Base-by-base conservation (phyloP, 371 early-diverging fungal genomes). In the Mucor lusitanicus region DNA sequence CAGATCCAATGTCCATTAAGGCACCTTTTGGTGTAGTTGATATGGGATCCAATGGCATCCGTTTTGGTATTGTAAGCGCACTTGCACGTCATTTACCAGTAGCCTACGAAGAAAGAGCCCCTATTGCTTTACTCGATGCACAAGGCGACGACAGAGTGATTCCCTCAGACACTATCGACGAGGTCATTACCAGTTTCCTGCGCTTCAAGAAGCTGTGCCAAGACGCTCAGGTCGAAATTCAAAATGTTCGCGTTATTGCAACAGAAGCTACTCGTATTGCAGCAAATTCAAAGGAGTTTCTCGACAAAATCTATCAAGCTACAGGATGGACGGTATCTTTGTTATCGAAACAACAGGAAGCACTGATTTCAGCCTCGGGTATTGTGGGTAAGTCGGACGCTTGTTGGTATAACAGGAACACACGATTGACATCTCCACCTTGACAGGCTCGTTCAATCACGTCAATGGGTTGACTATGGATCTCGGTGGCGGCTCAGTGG, bases 11-110 rank as follows among this genome's bases (percentile, higher is more conserved):
- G 15, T 8, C 30, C n/a, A 33, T 63, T 7, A 42, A 70, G 53
- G 85, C 84, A 9, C 86, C 87, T 33, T 76, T 89, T 21, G 90
- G 82, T 35, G 82, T 89, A 5, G 79, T 89, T 1, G 90, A 89
- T 67, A 88, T 89, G 85, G 88, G 90, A n/a, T 87, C 87, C 42
- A 89, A 89, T 64, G 90, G 90, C 28, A 89, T 89, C 59, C 87
- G 88, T 3, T 88, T 89, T 42, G 87, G 87, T 40, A 87, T 89
- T 53, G 79, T 87, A 5, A 82, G 79, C 32, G 74, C 83, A 0
- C 71, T 87, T 15, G 79, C 81, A 21, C 82, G 89, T 4, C 85
- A 87, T 63, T 76, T 89, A 11, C 88, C 88, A n/a, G 86, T 87
- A 17, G 68, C 84, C 0, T 89, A 84, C 37, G 89, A 89, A 71